Conservation (phyloP, 306 rosid species). For the Betula pendula region DNA sequence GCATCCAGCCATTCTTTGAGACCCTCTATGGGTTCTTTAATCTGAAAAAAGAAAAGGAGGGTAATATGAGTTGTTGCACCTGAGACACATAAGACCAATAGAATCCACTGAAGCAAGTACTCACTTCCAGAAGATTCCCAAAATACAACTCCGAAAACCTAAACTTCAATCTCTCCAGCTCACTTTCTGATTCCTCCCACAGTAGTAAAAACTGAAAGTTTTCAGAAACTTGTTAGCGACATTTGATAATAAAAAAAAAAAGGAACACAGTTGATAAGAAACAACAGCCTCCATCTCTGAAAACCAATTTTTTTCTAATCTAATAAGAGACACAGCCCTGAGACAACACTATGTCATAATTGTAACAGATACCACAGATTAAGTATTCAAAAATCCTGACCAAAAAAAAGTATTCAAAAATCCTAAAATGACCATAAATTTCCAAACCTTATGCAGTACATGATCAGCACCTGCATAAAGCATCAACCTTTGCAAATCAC, state of each 20-base stretch:
- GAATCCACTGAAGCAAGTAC: slow-evolving; percentile 29
- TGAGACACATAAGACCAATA: slow-evolving; percentile 7
- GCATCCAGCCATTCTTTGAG: slow-evolving; percentile 96
- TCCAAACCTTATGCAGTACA: slow-evolving; percentile 70
- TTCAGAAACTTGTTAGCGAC: slow-evolving; percentile 30
- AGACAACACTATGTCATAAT: neutral
- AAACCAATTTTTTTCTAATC: neutral
- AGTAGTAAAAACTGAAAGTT: slow-evolving; percentile 69
- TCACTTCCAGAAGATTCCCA: slow-evolving; percentile 78
- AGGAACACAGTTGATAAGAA: neutral
- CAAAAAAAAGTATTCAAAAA: neutral
- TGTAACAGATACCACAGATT: neutral
- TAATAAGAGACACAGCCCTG: neutral
- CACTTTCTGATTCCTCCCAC: slow-evolving; percentile 54
- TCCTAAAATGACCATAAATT: slow-evolving; percentile 10
- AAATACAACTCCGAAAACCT: slow-evolving; percentile 83
- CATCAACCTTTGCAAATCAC: slow-evolving; percentile 57
- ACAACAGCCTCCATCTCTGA: neutral
- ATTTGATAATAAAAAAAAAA: neutral
- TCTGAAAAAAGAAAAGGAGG: slow-evolving; percentile 41
- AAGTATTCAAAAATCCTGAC: neutral
- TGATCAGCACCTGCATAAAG: slow-evolving; percentile 74
- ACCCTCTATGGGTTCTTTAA: slow-evolving; percentile 76
- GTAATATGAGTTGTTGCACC: slow-evolving; percentile 16
- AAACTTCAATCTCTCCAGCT: slow-evolving; percentile 60